Conservation (phyloP, 2,329 filamentous ascomycete species). For the Verticillium isaacii region DNA sequence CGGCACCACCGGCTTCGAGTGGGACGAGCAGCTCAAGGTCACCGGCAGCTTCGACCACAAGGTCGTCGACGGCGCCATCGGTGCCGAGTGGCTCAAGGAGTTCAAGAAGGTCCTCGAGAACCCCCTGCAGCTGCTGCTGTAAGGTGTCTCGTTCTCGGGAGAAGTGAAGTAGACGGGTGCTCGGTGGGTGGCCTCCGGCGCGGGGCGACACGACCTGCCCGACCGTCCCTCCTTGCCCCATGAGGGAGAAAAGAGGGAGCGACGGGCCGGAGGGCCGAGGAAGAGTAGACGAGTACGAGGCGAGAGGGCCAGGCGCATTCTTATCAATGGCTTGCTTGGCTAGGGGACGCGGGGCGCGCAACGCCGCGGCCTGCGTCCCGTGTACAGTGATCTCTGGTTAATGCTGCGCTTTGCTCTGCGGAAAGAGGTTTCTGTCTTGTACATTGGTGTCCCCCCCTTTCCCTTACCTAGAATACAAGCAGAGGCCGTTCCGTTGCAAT, state of each 20-base stretch:
- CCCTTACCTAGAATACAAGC: constrained; percentile 15
- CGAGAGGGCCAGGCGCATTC: not conserved
- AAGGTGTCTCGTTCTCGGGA: constrained; percentile 25
- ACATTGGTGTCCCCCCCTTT: constrained; percentile 19
- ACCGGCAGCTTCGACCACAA: constrained; percentile 98
- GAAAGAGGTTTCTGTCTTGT: constrained; percentile 21
- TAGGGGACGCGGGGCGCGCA: constrained; percentile 17
- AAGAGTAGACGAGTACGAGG: constrained; percentile 5
- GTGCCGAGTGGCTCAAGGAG: constrained; percentile 93
- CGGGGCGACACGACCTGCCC: constrained; percentile 7
- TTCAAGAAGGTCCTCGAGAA: constrained; percentile 98
- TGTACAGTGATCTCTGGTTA: constrained; percentile 39
- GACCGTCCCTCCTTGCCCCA: constrained; percentile 4
- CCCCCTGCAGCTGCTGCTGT: constrained; percentile 90
- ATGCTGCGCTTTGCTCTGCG: constrained; percentile 27
- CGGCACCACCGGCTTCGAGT: constrained; percentile 69
- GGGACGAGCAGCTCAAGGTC: constrained; percentile 95
- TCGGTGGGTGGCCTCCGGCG: constrained; percentile 1
- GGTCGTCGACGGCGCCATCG: constrained; percentile 93
- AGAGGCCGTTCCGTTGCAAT: constrained; percentile 9
- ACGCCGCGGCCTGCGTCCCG: constrained; percentile 20
- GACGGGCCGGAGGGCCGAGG: constrained; percentile 7
- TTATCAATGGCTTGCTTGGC: constrained; percentile 3
- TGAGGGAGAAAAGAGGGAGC: not conserved
- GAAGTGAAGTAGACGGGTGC: not conserved